Base-by-base conservation (phyloP, 352 stramenopile species). In the Globisporangium spiculum region DNA sequence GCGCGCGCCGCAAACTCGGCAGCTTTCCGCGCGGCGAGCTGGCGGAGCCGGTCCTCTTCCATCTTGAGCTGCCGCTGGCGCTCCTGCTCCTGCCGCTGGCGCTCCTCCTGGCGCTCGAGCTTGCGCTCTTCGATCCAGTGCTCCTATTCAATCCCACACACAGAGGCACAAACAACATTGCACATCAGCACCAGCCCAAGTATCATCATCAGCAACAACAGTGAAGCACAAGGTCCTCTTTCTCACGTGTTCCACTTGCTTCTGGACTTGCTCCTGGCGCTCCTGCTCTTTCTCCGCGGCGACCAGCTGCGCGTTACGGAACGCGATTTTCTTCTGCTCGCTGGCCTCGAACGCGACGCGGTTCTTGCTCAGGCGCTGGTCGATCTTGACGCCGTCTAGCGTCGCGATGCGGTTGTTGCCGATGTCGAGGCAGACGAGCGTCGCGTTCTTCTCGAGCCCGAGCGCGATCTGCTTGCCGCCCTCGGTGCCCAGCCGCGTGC, bases 91-190 rank as follows among this genome's bases (percentile, higher is more conserved):
- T 76, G 68, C 22, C 86, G 79, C 34, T 83, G 76, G 22, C 83
- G 81, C 24, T 90, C 81, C 36, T 71, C 52, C 53, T 88, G 71
- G 1, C 86, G 76, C 63, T 91, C 84, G 22, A 75, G 24, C 66
- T 86, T 89, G 60, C 86, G 86, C 60, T 92, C 83, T 60, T 90
- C 84, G 69, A 94, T 89, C 86, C 86, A 92, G 57, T 79, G 66
- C 46, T 90, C 84, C 80, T 93, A 71, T 6, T 63, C 4, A 48
- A 18, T 32, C 4, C 30, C 30, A n/a, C 16, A 48, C 50, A 27
- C 3, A 41, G 9, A 44, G 16, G 10, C 12, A 44, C 36, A 44
- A 5, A n/a, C 64, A 44, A 63, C 30, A 62, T 18, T 24, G 22
- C 16, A 34, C 57, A 72, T 41, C 57, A 72, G 36, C 18, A 56